Evolutionary conservation across 345 rosid genomes (phyloP), one percentile per base, ranked within the genome.

Genomic region (Eucalyptus viminalis): DNA sequence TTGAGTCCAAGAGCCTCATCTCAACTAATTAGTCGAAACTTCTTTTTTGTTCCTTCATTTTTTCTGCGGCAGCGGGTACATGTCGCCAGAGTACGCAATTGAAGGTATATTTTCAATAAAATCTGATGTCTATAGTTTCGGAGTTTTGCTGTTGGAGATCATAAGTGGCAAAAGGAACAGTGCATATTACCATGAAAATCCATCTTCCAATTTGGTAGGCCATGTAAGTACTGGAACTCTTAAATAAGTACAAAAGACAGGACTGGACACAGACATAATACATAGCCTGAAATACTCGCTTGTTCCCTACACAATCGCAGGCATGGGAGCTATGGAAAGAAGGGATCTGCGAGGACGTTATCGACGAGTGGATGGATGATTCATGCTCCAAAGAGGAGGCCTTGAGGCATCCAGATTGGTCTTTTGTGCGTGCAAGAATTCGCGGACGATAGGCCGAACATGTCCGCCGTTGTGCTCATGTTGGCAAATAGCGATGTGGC

Each of bases 341-440:
- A 16, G 43, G 40, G 1, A 91, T 40, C 85, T 92, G 91, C 34
- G 2, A 54, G 88, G 92, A 92, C 44, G 37, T 93, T 10, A 90
- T 92, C 17, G 96, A 94, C 45, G 54, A 58, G 9, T 88, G 89
- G 37, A 45, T 94, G 50, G 89, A 53, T 9, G 90, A 89, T 11
- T 90, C 91, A 6, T 92, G 87, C 58, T 49, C 90, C 8, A 60
- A 29, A 8, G 47, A 89, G 12, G 94, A 95, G 89, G 90, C 92
- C 11, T 22, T 49, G 89, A 94, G 92, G 87, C 91, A 90, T 95
- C 62, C 95, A 94, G 19, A 92, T 95, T 5, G 97, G 95, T 87
- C 92, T 97, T 17, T 85, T 95, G 90, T 95, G 97, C 49, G 95
- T 94, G 49, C 97, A 96, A 94, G 96, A 95, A 87, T 62, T 49